Evolutionary conservation across 140 eudicot genomes (phyloP), one percentile per base, ranked within the genome.

Genomic region (Oenanthe javanica): DNA sequence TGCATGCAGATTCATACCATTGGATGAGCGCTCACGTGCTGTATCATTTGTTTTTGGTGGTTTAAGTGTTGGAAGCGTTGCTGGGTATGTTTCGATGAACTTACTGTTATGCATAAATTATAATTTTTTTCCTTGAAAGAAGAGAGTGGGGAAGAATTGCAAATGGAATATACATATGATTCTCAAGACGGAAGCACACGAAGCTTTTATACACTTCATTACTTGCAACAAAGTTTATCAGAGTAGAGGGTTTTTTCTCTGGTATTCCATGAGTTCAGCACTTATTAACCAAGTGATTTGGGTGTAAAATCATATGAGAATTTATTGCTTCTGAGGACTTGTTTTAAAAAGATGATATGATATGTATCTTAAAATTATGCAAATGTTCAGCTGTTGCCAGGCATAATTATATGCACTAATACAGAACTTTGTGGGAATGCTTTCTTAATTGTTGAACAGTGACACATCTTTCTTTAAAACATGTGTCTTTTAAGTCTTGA

Each of bases 21-120:
- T 89, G 83, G 96, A 95, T 85, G 99, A 95, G 82, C 94, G 99
- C 2, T 95, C 97, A 77, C 90, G 97, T 50, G 99, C 99, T 38
- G 99, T 95, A 74, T 84, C 99, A 80, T 92, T 95, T 90, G 99
- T 95, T 69, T 95, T 95, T 83, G 99, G 97, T 81, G 99, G 99
- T 82, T 80, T 95, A 72, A 92, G 99, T 87, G 93, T 90, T 71
- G 99, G 99, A 82, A 95, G 99, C 59, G 99, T 95, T 13, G 59
- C 81, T 51, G 99, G 99, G 99, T 95, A 92, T 77, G 86, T 82
- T 82, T 81, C 77, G 42, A 77, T n/a, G 47, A 43, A 47, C 72
- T 14, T 84, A 48, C 23, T 55, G 12, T 43, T 64, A 57, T 4
- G 51, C 43, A 55, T 57, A 61, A 23, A 63, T 2, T 63, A 36